Percentiles rank a stretch among this genome's conserved stretches.
phyloP scores from a whole-genome alignment of 2,329 filamentous ascomycete species.

The Aspergillus sclerotialis region DNA sequence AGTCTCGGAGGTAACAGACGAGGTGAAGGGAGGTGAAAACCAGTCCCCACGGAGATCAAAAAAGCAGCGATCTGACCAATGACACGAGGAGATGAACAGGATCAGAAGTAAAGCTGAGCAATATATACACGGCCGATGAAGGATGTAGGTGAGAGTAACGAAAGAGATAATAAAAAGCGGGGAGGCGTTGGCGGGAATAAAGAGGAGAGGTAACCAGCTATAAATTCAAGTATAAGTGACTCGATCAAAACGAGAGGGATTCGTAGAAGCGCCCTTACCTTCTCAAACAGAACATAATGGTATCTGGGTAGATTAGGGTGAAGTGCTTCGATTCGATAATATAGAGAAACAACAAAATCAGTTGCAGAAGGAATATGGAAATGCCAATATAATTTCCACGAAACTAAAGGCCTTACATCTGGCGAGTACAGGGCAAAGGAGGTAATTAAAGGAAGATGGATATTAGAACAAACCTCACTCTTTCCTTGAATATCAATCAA shows the following conservation, averaged over 20 bases:
- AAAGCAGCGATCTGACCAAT: constrained; percentile 85
- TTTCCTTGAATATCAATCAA: not conserved
- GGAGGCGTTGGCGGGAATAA: constrained; percentile 79
- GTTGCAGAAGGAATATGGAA: not conserved
- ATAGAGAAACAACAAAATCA: too few relatives aligned
- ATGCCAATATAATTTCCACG: too few relatives aligned
- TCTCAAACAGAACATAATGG: constrained; percentile 59
- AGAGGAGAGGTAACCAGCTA: constrained; percentile 80
- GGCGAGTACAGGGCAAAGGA: not conserved
- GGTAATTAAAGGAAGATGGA: constrained; percentile 1
- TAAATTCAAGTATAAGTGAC: not conserved
- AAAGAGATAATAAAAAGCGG: constrained; percentile 81
- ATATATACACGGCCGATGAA: constrained; percentile 95
- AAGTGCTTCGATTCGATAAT: not conserved
- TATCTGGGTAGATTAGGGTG: constrained; percentile 7
- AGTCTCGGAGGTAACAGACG: constrained; percentile 16
- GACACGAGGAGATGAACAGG: constrained; percentile 84
- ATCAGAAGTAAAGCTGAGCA: constrained; percentile 93
- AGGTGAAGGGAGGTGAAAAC: constrained; percentile 70
- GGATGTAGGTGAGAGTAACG: constrained; percentile 88
- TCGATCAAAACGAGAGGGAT: constrained; percentile 1
- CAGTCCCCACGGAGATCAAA: constrained; percentile 89
- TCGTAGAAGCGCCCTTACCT: constrained; percentile 40
- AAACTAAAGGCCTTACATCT: not conserved
- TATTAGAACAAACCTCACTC: not conserved